Conservation (phyloP, 140 eudicot species). For the Senecio squalidus region DNA sequence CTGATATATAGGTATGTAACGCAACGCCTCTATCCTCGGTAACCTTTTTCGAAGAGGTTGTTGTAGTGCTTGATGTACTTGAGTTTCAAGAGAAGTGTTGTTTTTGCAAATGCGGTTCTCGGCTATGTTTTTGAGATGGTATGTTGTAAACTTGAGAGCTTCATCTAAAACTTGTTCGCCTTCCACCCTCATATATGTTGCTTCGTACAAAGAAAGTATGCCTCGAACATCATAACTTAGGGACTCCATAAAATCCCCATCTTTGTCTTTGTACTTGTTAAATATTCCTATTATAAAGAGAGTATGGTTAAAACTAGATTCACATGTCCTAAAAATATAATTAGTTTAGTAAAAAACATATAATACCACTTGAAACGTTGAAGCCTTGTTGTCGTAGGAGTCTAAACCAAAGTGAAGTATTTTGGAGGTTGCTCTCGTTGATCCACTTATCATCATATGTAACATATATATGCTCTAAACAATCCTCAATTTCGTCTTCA, state of each 20-base stretch:
- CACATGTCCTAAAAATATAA: neutral
- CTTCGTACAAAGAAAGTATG: constrained; percentile 35
- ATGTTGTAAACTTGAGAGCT: constrained; percentile 28
- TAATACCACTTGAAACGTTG: constrained; percentile 36
- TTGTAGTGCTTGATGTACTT: constrained; percentile 29
- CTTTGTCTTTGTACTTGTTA: constrained; percentile 31
- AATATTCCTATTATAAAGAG: constrained; percentile 26
- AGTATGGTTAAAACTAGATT: neutral
- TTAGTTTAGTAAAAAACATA: neutral
- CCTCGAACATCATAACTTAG: constrained; percentile 28
- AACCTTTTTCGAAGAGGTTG: constrained; percentile 26
- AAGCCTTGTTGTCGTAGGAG: constrained; percentile 58
- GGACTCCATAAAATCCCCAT: constrained; percentile 28
- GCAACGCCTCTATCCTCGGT: constrained; percentile 23
- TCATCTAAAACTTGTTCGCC: constrained; percentile 36
- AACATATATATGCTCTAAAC: neutral
- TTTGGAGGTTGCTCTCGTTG: constrained; percentile 19
- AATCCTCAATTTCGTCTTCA: constrained; percentile 22
- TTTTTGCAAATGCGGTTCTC: neutral
- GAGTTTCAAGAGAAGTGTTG: constrained; percentile 8
- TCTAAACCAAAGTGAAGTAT: constrained; percentile 41
- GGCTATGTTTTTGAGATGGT: constrained; percentile 1
- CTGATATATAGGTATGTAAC: constrained; percentile 29
- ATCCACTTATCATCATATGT: constrained; percentile 4
- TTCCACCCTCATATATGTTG: constrained; percentile 26